Conservation (phyloP, 192 early-diverging fungal species). For the Blastocladiella britannica region DNA sequence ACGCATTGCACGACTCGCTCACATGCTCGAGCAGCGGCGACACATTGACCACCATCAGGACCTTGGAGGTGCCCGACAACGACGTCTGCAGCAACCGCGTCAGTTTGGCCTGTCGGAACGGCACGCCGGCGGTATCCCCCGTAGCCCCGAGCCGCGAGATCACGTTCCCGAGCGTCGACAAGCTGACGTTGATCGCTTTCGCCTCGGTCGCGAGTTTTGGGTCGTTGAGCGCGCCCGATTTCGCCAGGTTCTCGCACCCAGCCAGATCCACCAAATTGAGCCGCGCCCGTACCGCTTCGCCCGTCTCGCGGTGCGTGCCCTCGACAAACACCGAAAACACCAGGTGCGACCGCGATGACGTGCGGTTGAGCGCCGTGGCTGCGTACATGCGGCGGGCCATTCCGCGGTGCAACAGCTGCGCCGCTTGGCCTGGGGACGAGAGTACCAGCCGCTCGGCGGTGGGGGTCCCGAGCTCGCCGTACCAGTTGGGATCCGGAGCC, state of each 20-base stretch:
- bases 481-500: too few relatives aligned
- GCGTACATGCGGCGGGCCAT: slow-evolving; percentile 70
- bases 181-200: slow-evolving; percentile 87
- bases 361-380: slow-evolving; percentile 78
- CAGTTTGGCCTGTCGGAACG: slow-evolving; percentile 87
- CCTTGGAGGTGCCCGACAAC: slow-evolving; percentile 81
- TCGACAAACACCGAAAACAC: slow-evolving; percentile 70
- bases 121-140: slow-evolving; percentile 58
- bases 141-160: slow-evolving; percentile 67
- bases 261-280: slow-evolving; percentile 90
- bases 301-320: slow-evolving; percentile 52
- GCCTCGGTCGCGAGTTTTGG: slow-evolving; percentile 78
- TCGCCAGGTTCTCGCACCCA: slow-evolving; percentile 70
- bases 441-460: slow-evolving; percentile 25
- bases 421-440: slow-evolving; percentile 50
- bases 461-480: neutral
- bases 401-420: slow-evolving; percentile 47
- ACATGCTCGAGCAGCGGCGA: slow-evolving; percentile 60
- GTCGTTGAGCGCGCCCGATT: slow-evolving; percentile 66
- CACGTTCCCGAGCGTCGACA: slow-evolving; percentile 76
- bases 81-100: slow-evolving; percentile 31
- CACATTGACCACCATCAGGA: slow-evolving; percentile 96
- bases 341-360: slow-evolving; percentile 80
- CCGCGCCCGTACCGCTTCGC: slow-evolving; percentile 46
- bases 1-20: slow-evolving; percentile 67